These are phyloP conservation scores for Oenanthe sinensis DNA, from an alignment of 129 eudicot species.

Conservation along the genomic window DNA sequence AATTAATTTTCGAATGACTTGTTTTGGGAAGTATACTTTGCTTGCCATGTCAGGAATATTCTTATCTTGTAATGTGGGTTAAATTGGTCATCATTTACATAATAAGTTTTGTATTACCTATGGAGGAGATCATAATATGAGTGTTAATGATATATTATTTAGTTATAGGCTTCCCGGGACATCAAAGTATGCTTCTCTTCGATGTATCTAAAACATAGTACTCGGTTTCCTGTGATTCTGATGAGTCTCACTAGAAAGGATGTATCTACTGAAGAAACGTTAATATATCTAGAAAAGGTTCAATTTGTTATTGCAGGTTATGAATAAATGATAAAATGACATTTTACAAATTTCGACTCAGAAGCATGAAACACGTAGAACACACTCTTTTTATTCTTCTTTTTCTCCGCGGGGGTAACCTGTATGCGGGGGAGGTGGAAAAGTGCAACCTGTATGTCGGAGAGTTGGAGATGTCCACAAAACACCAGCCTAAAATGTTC, in stretches of 20 bases:
- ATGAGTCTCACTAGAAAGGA: not conserved
- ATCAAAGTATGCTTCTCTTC: not conserved
- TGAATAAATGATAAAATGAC: not conserved
- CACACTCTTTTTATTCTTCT: too few relatives aligned
- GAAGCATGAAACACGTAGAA: not conserved
- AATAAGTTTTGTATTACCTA: not conserved
- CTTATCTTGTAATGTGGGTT: conserved; percentile 47
- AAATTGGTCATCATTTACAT: not conserved
- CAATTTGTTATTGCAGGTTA: not conserved
- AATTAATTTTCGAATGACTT: conserved; percentile 15
- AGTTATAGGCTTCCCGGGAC: not conserved
- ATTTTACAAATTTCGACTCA: not conserved
- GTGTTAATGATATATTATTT: not conserved
- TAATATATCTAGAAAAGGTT: too few relatives aligned
- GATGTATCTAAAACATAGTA: not conserved
- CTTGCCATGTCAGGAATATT: conserved; percentile 45
- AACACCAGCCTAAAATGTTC: too few relatives aligned
- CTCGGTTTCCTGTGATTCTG: not conserved
- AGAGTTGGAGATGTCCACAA: not conserved
- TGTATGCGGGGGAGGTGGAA: too few relatives aligned
- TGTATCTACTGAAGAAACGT: not conserved
- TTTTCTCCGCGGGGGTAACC: too few relatives aligned
- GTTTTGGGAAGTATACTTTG: conserved; percentile 46
- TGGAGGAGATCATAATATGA: not conserved
- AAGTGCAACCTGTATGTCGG: not conserved